phyloP scores from a whole-genome alignment of 495 filamentous ascomycete species.

The Aspergillus haitiensis region DNA sequence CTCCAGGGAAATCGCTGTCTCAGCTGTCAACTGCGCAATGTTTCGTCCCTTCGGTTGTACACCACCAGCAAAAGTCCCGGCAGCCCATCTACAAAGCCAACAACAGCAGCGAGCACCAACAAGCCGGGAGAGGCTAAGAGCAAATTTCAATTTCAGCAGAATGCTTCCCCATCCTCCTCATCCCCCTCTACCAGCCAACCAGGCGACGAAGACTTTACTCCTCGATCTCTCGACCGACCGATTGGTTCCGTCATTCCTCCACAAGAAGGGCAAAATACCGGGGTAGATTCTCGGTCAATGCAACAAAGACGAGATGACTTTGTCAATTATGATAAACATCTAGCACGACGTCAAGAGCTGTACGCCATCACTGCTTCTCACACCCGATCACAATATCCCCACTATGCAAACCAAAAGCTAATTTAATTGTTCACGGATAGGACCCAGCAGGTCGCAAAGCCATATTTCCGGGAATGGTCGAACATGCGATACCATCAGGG shows the following conservation, averaged over 20 bases:
- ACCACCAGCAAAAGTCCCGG: conserved; percentile 28
- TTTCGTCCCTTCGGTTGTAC: conserved; percentile 36
- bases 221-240: conserved; percentile 70
- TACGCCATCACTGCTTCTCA: conserved; percentile 38
- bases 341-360: conserved; percentile 69
- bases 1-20: conserved; percentile 38
- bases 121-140: conserved; percentile 12
- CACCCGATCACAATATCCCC: neutral
- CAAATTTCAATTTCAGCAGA: conserved; percentile 37
- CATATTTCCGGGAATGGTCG: conserved; percentile 92
- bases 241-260: conserved; percentile 79
- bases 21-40: conserved; percentile 42
- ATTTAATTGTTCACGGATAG: conserved; percentile 27
- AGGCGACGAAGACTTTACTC: conserved; percentile 62
- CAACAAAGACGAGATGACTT: conserved; percentile 76
- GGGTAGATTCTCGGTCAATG: conserved; percentile 65
- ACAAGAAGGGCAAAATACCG: conserved; percentile 72
- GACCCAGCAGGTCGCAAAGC: conserved; percentile 62
- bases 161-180: conserved; percentile 27
- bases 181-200: conserved; percentile 23
- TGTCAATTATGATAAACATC: conserved; percentile 79
- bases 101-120: conserved; percentile 19
- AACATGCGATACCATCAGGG: conserved; percentile 79
- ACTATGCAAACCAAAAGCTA: neutral
- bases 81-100: neutral